Evolutionary conservation across 1,139 yeast genomes (phyloP), one percentile per base, ranked within the genome.

Genomic region (Saccharomyces pastorianus): DNA sequence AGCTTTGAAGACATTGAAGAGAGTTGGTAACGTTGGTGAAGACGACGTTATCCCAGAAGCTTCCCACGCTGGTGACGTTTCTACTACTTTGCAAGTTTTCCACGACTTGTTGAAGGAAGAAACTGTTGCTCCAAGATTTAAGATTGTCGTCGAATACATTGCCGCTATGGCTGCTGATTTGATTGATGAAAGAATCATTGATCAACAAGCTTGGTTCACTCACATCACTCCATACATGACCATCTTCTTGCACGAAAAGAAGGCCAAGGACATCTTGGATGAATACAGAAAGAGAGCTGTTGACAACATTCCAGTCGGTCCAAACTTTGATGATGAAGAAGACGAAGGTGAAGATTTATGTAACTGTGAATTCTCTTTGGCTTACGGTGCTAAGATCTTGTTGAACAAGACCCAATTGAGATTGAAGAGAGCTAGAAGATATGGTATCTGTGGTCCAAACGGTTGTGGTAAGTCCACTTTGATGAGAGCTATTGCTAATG

Each of bases 381-480:
- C 99, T 76, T 93, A 93, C 77, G 99, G 99, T 90, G 99, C 99
- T 72, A 91, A 91, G 89, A 93, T 93, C 84, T 84, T 93, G 81
- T 88, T 93, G 78, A 93, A 93, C 91, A 90, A 95, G 81, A 93
- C 99, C 69, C 97, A 93, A 82, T 85, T 93, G 77, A 89, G 98
- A 81, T 88, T 93, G 76, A 93, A 91, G 95, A 89, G 98, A 82
- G 95, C 88, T 80, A 91, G 97, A 82, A 88, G 99, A 82, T 93
- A 93, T 76, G 99, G 99, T 89, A 83, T 93, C 69, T 91, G 97
- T 82, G 99, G 99, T 80, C 97, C 98, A 73, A 93, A 93, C 79
- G 99, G 99, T 87, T 96, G 98, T 71, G 99, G 99, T 88, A 93
- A 93, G 82, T 93, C 98, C 66, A 93, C 99, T 68, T 85, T 93